phyloP scores from a whole-genome alignment of 1,284 basidiomycete genomes.

The Cutaneotrichosporon cutaneum region DNA sequence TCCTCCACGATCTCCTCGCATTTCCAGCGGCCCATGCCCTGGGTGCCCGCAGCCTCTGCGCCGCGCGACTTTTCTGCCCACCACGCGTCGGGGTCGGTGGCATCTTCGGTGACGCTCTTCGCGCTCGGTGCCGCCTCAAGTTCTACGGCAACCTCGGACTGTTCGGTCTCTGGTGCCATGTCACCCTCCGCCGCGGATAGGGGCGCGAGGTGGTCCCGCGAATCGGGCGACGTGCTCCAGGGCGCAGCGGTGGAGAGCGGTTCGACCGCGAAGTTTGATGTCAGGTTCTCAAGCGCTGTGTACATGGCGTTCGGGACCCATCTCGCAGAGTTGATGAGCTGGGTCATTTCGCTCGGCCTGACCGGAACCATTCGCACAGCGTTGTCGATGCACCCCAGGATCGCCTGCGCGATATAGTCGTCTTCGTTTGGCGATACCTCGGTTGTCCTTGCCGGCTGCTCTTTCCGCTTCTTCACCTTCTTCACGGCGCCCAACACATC shows the following conservation, averaged over 20 bases:
- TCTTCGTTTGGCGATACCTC: background rate
- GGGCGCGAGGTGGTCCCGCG: too few species aligned
- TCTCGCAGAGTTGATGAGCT: background rate
- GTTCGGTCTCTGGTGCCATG: background rate
- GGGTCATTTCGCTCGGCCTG: background rate
- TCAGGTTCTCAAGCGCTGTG: background rate
- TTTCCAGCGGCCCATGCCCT: too few species aligned
- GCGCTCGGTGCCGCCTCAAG: too few species aligned
- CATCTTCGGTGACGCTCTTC: background rate
- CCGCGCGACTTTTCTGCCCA: background rate
- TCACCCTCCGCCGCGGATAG: background rate
- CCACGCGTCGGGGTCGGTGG: background rate
- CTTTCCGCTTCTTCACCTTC: too few species aligned
- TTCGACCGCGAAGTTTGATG: background rate
- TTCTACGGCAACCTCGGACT: too few species aligned
- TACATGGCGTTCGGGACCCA: slow-evolving; percentile 1
- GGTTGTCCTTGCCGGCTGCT: too few species aligned
- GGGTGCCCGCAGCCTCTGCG: too few species aligned
- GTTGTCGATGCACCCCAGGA: background rate
- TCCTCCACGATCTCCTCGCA: background rate
- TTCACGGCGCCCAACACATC: background rate
- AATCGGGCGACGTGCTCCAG: too few species aligned
- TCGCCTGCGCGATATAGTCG: background rate
- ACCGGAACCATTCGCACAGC: background rate
- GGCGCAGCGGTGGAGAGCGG: too few species aligned